Evolutionary conservation across 2,329 filamentous ascomycete species (phyloP).

Genomic region (Blastomyces parvus): DNA sequence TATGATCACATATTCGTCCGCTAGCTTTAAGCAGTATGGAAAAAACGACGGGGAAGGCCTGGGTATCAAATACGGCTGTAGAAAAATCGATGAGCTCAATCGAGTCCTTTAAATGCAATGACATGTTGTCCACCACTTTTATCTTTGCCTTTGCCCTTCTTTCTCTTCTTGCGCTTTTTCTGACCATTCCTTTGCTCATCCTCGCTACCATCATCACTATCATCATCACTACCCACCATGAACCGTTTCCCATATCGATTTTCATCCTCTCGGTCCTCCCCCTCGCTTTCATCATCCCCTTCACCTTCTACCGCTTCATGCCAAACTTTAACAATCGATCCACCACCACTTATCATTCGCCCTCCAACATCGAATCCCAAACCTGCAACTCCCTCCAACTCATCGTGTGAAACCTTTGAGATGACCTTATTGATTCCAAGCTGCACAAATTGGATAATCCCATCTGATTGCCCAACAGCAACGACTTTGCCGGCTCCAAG

Average conservation of each 20-base stretch:
- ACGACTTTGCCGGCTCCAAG: slow-evolving; percentile 57
- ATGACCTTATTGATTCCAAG: slow-evolving; percentile 64
- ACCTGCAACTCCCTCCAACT: slow-evolving; percentile 73
- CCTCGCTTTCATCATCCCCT: slow-evolving; percentile 38
- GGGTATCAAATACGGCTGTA: neutral
- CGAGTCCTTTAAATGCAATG: slow-evolving; percentile 36
- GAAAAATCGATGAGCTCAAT: slow-evolving; percentile 22
- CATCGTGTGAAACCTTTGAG: slow-evolving; percentile 63
- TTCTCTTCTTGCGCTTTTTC: slow-evolving; percentile 41
- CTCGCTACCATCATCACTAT: slow-evolving; percentile 32
- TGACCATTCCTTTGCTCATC: slow-evolving; percentile 41
- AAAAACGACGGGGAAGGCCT: neutral
- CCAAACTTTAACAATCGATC: slow-evolving; percentile 83
- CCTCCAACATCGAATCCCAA: slow-evolving; percentile 77
- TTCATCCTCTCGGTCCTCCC: slow-evolving; percentile 39
- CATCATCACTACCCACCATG: slow-evolving; percentile 17
- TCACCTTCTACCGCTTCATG: slow-evolving; percentile 43
- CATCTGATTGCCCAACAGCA: slow-evolving; percentile 73
- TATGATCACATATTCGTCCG: neutral
- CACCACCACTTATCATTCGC: slow-evolving; percentile 82
- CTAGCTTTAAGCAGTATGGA: neutral
- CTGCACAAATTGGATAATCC: slow-evolving; percentile 65
- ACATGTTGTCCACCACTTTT: slow-evolving; percentile 31
- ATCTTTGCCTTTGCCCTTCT: slow-evolving; percentile 38
- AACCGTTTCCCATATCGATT: slow-evolving; percentile 33